Conservation (phyloP, 495 filamentous ascomycete species). For the Penicillium angulare region DNA sequence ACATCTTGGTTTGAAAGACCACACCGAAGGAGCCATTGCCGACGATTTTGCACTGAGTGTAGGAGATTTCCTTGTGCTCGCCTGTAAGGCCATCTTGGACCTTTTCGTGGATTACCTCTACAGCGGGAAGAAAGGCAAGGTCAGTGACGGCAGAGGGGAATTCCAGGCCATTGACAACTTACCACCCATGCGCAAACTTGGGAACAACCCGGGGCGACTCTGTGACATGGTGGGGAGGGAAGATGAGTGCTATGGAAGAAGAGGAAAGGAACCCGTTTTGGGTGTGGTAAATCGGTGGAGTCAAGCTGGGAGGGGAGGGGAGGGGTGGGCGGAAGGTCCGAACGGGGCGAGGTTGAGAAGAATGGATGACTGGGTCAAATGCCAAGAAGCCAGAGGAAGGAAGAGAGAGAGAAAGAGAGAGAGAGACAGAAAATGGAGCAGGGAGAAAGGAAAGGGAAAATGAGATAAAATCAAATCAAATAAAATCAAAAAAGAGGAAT, state of each 20-base stretch:
- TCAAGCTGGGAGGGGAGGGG: slow-evolving; percentile 19
- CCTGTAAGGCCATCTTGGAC: slow-evolving; percentile 97
- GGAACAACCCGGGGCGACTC: slow-evolving; percentile 72
- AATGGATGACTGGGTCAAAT: slow-evolving; percentile 12
- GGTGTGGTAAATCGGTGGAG: slow-evolving; percentile 25
- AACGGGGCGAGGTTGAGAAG: slow-evolving; percentile 24
- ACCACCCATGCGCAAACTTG: slow-evolving; percentile 81
- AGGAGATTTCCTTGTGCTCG: slow-evolving; percentile 93
- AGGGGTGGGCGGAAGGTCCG: slow-evolving; percentile 30
- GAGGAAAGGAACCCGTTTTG: slow-evolving; percentile 27
- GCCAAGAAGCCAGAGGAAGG: slow-evolving; percentile 24
- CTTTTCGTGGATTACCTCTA: slow-evolving; percentile 98
- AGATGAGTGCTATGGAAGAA: slow-evolving; percentile 30
- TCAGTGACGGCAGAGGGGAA: slow-evolving; percentile 8
- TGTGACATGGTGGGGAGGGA: slow-evolving; percentile 60
- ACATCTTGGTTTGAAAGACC: slow-evolving; percentile 98
- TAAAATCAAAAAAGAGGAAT: not conserved
- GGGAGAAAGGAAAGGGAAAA: not conserved
- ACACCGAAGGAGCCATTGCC: slow-evolving; percentile 99
- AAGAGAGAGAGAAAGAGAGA: slow-evolving; percentile 4
- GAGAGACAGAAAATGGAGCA: no score
- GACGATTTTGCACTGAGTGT: slow-evolving; percentile 99
- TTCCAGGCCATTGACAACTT: slow-evolving; percentile 33
- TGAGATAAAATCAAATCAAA: not conserved
- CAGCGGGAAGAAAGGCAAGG: not conserved